phyloP scores from a whole-genome alignment of 345 rosid species.

The Microcos paniculata region DNA sequence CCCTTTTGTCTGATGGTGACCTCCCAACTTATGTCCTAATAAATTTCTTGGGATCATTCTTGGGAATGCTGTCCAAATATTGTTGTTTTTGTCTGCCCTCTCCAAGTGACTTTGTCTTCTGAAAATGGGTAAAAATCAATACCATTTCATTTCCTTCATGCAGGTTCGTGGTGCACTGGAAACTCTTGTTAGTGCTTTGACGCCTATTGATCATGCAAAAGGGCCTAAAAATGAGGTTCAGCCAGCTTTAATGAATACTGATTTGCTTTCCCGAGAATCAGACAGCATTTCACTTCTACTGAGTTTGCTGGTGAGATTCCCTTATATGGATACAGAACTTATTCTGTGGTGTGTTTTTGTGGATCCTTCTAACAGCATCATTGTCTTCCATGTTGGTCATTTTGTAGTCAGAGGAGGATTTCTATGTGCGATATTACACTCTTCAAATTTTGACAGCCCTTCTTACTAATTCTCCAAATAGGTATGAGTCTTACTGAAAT shows the following conservation, averaged over 20 bases:
- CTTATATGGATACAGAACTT: neutral
- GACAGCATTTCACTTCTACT: constrained; percentile 92
- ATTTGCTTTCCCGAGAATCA: constrained; percentile 88
- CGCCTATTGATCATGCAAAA: constrained; percentile 79
- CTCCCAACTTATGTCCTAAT: neutral
- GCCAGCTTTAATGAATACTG: constrained; percentile 94
- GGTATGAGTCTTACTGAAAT: constrained; percentile 46
- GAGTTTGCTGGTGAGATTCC: constrained; percentile 77
- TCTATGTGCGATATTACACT: constrained; percentile 90
- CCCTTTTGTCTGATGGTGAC: neutral
- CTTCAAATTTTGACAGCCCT: constrained; percentile 96
- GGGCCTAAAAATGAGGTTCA: constrained; percentile 74
- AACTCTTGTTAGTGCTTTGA: constrained; percentile 87
- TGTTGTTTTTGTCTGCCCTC: neutral
- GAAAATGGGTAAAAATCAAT: constrained; percentile 1
- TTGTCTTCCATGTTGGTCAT: constrained; percentile 4
- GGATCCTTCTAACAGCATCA: neutral
- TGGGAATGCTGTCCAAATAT: neutral
- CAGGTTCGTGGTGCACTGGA: constrained; percentile 95
- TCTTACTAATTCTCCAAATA: constrained; percentile 81
- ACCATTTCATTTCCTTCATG: constrained; percentile 5
- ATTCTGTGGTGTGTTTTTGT: neutral
- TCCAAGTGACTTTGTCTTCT: neutral
- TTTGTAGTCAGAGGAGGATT: constrained; percentile 92
- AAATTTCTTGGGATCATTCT: neutral